Evolutionary conservation across 1,284 basidiomycete species (phyloP).

Genomic region (Fistulina hepatica): DNA sequence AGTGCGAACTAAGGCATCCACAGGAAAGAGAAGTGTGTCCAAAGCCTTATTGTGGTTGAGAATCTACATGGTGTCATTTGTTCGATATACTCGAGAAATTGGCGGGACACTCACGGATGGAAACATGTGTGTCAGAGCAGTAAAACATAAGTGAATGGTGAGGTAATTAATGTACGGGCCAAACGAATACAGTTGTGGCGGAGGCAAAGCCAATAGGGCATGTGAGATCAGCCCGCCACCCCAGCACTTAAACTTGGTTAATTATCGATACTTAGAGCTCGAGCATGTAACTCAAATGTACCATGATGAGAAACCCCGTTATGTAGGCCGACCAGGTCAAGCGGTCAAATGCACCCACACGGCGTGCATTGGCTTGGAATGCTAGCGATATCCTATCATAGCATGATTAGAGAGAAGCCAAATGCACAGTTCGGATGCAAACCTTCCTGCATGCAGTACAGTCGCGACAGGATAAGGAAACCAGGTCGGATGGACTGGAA

Average conservation of each 20-base stretch:
- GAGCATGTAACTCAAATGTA: conserved; percentile 13
- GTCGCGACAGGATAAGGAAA: conserved; percentile 31
- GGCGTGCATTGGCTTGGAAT: conserved; percentile 12
- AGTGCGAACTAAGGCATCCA: conserved; percentile 36
- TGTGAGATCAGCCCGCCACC: conserved; percentile 34
- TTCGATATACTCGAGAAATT: not conserved
- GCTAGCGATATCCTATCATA: conserved; percentile 10
- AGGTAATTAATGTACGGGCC: conserved; percentile 36
- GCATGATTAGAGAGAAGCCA: conserved; percentile 12
- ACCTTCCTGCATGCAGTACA: conserved; percentile 28
- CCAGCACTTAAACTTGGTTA: conserved; percentile 28
- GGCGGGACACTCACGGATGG: conserved; percentile 22
- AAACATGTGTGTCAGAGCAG: conserved; percentile 27
- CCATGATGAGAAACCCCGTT: conserved; percentile 36
- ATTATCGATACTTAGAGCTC: conserved; percentile 2
- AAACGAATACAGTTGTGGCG: conserved; percentile 34
- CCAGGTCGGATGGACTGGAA: conserved; percentile 22
- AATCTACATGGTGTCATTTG: conserved; percentile 13
- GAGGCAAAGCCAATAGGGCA: conserved; percentile 30
- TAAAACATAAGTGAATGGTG: conserved; percentile 32
- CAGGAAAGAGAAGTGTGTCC: conserved; percentile 35
- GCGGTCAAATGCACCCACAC: conserved; percentile 1
- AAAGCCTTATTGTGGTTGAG: conserved; percentile 21
- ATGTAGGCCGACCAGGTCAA: conserved; percentile 32
- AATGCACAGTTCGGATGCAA: not conserved